These are phyloP conservation scores for Ceratocystis lukuohia DNA, from an alignment of 2,329 filamentous ascomycete species.

Conservation along the genomic window DNA sequence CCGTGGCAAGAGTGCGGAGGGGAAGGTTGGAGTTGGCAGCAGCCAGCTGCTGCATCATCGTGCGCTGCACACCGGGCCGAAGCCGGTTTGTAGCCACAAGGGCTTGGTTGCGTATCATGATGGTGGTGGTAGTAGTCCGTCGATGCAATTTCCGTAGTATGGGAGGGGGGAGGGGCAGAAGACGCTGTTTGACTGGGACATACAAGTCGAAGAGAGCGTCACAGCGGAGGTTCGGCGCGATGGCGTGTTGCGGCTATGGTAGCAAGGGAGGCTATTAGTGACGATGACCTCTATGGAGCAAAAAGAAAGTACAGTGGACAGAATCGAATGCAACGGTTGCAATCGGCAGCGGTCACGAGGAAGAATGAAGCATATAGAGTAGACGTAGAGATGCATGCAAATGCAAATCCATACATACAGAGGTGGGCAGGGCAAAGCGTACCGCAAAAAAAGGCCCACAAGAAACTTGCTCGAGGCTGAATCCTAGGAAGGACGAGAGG, in stretches of 20 bases:
- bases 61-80: constrained; percentile 14
- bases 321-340: background rate
- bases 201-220: too few species aligned
- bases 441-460: background rate
- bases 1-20: constrained; percentile 10
- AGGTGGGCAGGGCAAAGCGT: background rate
- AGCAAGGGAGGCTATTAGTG: background rate
- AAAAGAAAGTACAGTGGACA: background rate
- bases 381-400: background rate
- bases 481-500: background rate
- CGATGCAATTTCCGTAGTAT: background rate
- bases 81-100: constrained; percentile 17
- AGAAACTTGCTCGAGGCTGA: background rate
- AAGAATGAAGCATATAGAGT: background rate
- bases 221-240: background rate
- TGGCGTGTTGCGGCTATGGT: background rate
- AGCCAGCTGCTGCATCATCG: constrained; percentile 17
- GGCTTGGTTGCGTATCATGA: constrained; percentile 18
- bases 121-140: background rate
- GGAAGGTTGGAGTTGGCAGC: constrained; percentile 12
- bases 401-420: background rate
- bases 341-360: background rate
- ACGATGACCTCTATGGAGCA: background rate
- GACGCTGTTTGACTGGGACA: background rate
- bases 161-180: background rate